These are phyloP conservation scores for Castanea crenata DNA, from an alignment of 306 rosid species.

Conservation along the genomic window DNA sequence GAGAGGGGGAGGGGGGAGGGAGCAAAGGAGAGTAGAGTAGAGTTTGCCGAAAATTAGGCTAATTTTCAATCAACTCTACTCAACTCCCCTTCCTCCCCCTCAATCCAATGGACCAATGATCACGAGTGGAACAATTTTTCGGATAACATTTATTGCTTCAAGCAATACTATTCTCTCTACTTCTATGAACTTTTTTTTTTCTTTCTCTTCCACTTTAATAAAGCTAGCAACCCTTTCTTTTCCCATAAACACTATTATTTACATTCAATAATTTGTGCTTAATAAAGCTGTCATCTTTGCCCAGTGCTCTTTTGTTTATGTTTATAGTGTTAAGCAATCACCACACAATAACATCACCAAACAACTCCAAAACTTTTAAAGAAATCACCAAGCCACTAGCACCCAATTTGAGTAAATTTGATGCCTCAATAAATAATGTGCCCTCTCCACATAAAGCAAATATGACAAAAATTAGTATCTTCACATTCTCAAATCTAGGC, in stretches of 20 bases:
- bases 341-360: constrained; percentile 44
- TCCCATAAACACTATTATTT: constrained; percentile 37
- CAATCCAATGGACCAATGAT: constrained; percentile 34
- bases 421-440: constrained; percentile 39
- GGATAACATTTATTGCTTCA: constrained; percentile 63
- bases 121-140: constrained; percentile 97
- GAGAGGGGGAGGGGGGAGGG: too few relatives aligned
- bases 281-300: constrained; percentile 12
- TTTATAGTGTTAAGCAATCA: constrained; percentile 36
- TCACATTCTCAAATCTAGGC: constrained; percentile 53
- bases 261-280: constrained; percentile 19
- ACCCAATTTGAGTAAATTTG: constrained; percentile 52
- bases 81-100: too few relatives aligned
- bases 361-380: constrained; percentile 50
- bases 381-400: constrained; percentile 76
- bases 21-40: too few relatives aligned
- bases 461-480: constrained; percentile 69
- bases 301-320: constrained; percentile 28
- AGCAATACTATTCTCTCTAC: constrained; percentile 63
- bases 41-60: too few relatives aligned
- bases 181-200: constrained; percentile 59
- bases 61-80: too few relatives aligned
- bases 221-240: constrained; percentile 57
- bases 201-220: constrained; percentile 70
- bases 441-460: constrained; percentile 31